Base-by-base conservation (phyloP, 1,284 basidiomycete genomes). In the Apiotrichum akiyoshidainum region DNA sequence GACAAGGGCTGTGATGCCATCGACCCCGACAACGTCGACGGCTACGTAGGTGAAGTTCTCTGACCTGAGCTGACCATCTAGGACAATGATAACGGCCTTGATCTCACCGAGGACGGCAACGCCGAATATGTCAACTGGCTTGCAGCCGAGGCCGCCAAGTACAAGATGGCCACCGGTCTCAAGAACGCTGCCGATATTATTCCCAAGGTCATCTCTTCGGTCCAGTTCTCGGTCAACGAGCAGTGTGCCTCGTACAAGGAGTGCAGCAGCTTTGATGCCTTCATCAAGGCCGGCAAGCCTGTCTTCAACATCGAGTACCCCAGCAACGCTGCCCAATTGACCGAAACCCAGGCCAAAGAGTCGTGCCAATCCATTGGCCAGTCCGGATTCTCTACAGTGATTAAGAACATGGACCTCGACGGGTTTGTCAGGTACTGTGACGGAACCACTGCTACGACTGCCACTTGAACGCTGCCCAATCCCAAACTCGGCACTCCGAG, bases 11-110 rank as follows among this genome's bases (percentile, higher is more conserved):
- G 76, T 58, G 72, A 78, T 53, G 75, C 64, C 13, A 63, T 78
- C 21, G 75, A 78, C 58, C 74, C 73, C 10, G 76, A 78, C 58
- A 75, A 75, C 54, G 69, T 75, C 12, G 75, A 77, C 46, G 60
- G 46, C 37, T 61, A 55, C 41, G 68, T 68, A 46, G 55, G 68
- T 45, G 22, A 7, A 5, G 2, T 41, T 39, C 4, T 9, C 2
- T 21, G 6, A n/a, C 13, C 39, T 17, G 2, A 14, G 3, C n/a
- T 31, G 34, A 42, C 44, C 31, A 37, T 19, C 33, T 5, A 17
- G 49, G 42, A 58, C 17, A 61, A 58, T 50, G 44, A 49, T 39
- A 51, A 40, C 33, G 53, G 53, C 0, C 49, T 55, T 3, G 54
- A 41, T 5, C 53, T 58, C 21, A 69, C 64, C 21, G 52, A 58